These are phyloP conservation scores for Monosporascus sp. DNA, from an alignment of 2,329 filamentous ascomycete genomes.

Conservation along the genomic window DNA sequence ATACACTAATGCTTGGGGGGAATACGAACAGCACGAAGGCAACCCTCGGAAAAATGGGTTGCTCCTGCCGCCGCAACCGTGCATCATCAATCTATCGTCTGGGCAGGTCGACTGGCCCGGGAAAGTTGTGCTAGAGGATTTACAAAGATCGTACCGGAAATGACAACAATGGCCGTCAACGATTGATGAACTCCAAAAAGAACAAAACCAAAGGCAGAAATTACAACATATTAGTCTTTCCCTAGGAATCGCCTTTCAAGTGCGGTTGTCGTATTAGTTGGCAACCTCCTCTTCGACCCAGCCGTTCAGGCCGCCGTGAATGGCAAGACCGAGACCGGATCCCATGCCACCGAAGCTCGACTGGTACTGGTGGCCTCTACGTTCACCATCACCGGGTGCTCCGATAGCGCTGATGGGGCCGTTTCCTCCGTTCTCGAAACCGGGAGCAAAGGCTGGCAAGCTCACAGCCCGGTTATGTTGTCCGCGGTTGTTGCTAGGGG, in stretches of 20 bases:
- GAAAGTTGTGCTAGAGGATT: slow-evolving; percentile 28
- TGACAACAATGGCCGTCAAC: slow-evolving; percentile 18
- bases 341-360: slow-evolving; percentile 57
- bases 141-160: slow-evolving; percentile 27
- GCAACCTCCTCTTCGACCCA: slow-evolving; percentile 64
- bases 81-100: slow-evolving; percentile 5
- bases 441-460: slow-evolving; percentile 65
- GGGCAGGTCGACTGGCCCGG: slow-evolving; percentile 12
- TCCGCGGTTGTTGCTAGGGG: slow-evolving; percentile 58
- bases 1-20: neutral
- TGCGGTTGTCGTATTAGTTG: slow-evolving; percentile 36
- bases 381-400: slow-evolving; percentile 44
- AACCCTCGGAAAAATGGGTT: neutral
- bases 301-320: slow-evolving; percentile 59
- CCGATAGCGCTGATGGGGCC: slow-evolving; percentile 44
- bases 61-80: neutral
- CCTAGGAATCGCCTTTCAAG: slow-evolving; percentile 11
- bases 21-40: too few species aligned
- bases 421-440: slow-evolving; percentile 54
- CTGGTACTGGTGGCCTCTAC: slow-evolving; percentile 62
- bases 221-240: slow-evolving; percentile 39
- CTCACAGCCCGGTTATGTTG: slow-evolving; percentile 80
- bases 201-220: slow-evolving; percentile 28
- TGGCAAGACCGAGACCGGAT: slow-evolving; percentile 54
- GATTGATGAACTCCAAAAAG: slow-evolving; percentile 19